These are phyloP conservation scores for Auriscalpium microsporum DNA, from an alignment of 768 basidiomycete species.

Conservation along the genomic window DNA sequence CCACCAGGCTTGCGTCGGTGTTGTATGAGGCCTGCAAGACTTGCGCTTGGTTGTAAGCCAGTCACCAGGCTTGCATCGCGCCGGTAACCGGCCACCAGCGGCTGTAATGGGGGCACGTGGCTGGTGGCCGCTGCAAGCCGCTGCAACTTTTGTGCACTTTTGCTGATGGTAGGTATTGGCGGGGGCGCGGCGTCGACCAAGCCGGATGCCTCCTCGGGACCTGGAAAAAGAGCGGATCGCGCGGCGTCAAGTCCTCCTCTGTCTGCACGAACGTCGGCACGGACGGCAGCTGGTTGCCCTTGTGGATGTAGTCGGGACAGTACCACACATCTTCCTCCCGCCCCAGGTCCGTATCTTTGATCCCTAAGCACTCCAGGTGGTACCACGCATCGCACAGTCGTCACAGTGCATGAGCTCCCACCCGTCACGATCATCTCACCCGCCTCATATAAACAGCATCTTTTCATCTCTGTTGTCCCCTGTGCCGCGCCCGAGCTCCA, in stretches of 20 bases:
- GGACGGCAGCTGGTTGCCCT: conserved; percentile 18
- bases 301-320: conserved; percentile 43
- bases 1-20: too few relatives aligned
- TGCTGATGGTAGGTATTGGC: too few relatives aligned
- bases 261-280: conserved; percentile 69
- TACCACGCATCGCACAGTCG: conserved; percentile 68
- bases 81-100: too few relatives aligned
- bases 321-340: conserved; percentile 78
- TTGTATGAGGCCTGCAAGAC: too few relatives aligned
- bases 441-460: conserved; percentile 57
- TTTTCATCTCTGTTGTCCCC: conserved; percentile 40
- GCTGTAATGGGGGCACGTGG: too few relatives aligned
- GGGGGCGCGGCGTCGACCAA: too few relatives aligned
- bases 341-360: conserved; percentile 56
- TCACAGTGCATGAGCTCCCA: conserved; percentile 79
- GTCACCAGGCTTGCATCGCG: too few relatives aligned
- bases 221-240: too few relatives aligned
- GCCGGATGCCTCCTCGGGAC: too few relatives aligned
- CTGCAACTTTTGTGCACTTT: too few relatives aligned
- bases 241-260: conserved; percentile 43
- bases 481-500: conserved; percentile 15
- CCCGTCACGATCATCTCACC: conserved; percentile 61
- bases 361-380: conserved; percentile 73
- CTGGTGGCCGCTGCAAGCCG: too few relatives aligned
- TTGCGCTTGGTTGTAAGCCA: too few relatives aligned